These are phyloP conservation scores for Xylariaceae sp. DNA, from an alignment of 2,329 filamentous ascomycete species.

Conservation along the genomic window DNA sequence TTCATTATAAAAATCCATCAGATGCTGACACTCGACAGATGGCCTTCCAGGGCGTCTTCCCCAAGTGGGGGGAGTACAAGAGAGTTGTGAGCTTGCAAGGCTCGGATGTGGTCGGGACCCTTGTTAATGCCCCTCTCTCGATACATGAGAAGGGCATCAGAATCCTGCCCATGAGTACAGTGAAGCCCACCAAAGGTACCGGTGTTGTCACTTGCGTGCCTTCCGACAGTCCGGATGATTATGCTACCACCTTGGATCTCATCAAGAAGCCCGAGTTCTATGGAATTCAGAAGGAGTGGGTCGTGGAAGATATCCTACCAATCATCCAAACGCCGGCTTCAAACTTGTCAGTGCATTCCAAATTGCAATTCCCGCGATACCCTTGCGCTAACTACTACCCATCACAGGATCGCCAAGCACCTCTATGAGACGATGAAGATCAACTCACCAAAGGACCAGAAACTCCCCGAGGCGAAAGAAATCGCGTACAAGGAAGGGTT, in stretches of 20 bases:
- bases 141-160: conserved; percentile 77
- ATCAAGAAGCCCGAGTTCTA: conserved; percentile 96
- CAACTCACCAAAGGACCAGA: conserved; percentile 90
- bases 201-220: conserved; percentile 95
- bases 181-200: conserved; percentile 89
- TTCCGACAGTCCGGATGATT: conserved; percentile 94
- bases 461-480: conserved; percentile 90
- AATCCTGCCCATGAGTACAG: conserved; percentile 86
- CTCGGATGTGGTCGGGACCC: conserved; percentile 77
- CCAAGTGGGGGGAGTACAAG: conserved; percentile 45
- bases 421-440: conserved; percentile 94
- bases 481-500: conserved; percentile 95
- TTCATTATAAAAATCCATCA: too few relatives aligned
- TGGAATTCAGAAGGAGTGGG: conserved; percentile 95
- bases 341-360: conserved; percentile 45
- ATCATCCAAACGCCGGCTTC: conserved; percentile 83
- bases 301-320: conserved; percentile 79
- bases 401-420: conserved; percentile 63
- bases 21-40: conserved; percentile 42
- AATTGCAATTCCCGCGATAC: not conserved
- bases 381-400: not conserved
- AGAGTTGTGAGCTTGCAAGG: conserved; percentile 72
- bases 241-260: conserved; percentile 79
- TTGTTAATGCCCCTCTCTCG: conserved; percentile 84
- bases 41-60: conserved; percentile 86